Evolutionary conservation across 208 protist genomes (phyloP), one percentile per base, ranked within the genome.

Genomic region (Crithidia thermophila): DNA sequence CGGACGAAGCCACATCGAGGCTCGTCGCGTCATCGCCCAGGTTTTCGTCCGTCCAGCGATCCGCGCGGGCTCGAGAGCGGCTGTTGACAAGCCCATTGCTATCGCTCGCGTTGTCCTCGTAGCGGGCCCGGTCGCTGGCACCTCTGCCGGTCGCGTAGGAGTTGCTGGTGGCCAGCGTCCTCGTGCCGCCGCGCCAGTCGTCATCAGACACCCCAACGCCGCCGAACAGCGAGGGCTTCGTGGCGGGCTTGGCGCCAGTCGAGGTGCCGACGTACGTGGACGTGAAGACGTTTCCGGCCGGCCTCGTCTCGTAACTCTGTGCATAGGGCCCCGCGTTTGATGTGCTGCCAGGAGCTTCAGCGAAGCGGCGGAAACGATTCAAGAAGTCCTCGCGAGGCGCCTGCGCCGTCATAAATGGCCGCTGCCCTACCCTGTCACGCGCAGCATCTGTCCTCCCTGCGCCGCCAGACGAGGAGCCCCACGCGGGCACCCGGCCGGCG

Each of bases 31-130:
- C 28, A 16, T 28, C 50, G 21, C 66, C 50, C 16, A n/a, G 8
- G 11, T 34, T 30, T 25, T 75, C 68, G 36, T 69, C 69, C 14
- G 69, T 75, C 69, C 69, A 75, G 53, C 62, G 60, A 60, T 75
- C 61, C 0, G 30, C 52, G 23, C 69, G 61, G 8, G 39, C 69
- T 16, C 69, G 51, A 13, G 61, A 69, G 55, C 69, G 69, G 47
- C 69, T 75, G 37, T 55, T 59, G 14, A 75, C 69, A 1, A 75
- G 55, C 2, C 69, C 69, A 20, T 20, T 59, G 0, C 25, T 25
- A 2, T 16, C 33, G 23, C 40, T 31, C 11, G n/a, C 23, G 18
- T 23, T 13, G 31, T 40, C n/a, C 20, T 40, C 31, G 18, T 40
- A 25, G 31, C 25, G 50, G n/a, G n/a, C n/a, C 50, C 31, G 3